phyloP scores from a whole-genome alignment of 1,284 basidiomycete genomes.

The Tylopilus orsonianus region DNA sequence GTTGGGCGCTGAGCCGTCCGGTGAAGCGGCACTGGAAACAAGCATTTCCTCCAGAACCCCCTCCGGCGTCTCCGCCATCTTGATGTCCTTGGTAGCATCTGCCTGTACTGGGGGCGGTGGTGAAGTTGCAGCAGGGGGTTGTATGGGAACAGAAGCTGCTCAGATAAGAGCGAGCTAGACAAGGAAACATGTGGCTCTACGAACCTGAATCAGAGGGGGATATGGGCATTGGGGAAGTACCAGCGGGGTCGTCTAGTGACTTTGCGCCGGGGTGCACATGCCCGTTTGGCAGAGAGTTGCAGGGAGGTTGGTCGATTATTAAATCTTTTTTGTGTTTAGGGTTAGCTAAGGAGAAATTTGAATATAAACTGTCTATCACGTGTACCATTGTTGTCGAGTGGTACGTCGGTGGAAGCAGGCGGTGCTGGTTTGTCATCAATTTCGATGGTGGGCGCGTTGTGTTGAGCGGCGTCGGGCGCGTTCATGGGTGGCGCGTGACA shows the following conservation, averaged over 20 bases:
- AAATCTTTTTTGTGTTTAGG: constrained; percentile 47
- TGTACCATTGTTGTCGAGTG: constrained; percentile 36
- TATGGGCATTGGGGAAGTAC: constrained; percentile 39
- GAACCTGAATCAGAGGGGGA: constrained; percentile 52
- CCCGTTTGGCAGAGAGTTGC: constrained; percentile 52
- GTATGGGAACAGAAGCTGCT: constrained; percentile 47
- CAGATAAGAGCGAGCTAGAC: constrained; percentile 29
- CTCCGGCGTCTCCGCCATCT: constrained; percentile 41
- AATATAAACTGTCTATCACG: constrained; percentile 34
- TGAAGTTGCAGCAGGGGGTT: constrained; percentile 45
- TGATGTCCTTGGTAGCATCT: constrained; percentile 52
- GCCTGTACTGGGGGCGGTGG: constrained; percentile 48
- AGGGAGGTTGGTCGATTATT: constrained; percentile 59
- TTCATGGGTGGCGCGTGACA: constrained; percentile 58
- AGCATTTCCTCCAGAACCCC: constrained; percentile 19
- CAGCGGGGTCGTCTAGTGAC: constrained; percentile 35
- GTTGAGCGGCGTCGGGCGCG: constrained; percentile 45
- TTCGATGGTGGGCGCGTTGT: constrained; percentile 31
- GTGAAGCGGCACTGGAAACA: constrained; percentile 18
- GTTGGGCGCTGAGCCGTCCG: constrained; percentile 6
- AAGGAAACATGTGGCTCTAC: constrained; percentile 24
- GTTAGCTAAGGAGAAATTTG: constrained; percentile 46
- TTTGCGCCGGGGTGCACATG: constrained; percentile 61
- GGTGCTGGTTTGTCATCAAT: constrained; percentile 33
- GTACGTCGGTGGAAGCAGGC: constrained; percentile 35